A percentile compares a stretch with the other conserved stretches of the same genome.
These are phyloP conservation scores for Leishmania tropica DNA, from an alignment of 208 protist genomes.

Conservation along the genomic window DNA sequence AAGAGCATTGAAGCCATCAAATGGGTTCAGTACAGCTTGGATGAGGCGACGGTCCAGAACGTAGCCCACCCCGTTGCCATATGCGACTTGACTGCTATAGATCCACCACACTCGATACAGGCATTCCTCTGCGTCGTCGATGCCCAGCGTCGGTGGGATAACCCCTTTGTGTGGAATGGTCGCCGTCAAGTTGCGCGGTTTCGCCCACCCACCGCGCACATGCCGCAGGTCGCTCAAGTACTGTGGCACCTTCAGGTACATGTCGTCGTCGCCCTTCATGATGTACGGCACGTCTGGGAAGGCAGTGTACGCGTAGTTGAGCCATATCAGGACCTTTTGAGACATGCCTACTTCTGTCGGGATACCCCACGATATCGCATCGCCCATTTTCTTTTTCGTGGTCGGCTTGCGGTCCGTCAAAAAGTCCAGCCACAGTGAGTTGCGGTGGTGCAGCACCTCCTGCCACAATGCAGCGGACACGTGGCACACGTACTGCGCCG, in stretches of 20 bases:
- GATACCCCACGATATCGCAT: slow-evolving; percentile 27
- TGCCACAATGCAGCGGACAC: too few species aligned
- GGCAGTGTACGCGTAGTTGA: slow-evolving; percentile 3
- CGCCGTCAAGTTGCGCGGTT: too few species aligned
- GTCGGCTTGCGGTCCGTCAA: slow-evolving; percentile 28
- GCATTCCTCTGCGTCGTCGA: too few species aligned
- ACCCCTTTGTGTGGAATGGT: too few species aligned
- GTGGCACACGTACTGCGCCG: not conserved
- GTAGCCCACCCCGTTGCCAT: not conserved
- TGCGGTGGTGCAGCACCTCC: slow-evolving; percentile 1
- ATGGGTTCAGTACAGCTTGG: not conserved
- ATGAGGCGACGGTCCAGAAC: not conserved
- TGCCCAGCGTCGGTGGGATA: too few species aligned
- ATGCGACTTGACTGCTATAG: not conserved
- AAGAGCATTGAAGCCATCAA: too few species aligned
- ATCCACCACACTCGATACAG: not conserved
- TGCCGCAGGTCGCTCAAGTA: slow-evolving; percentile 41
- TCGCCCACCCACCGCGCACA: not conserved
- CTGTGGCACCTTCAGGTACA: slow-evolving; percentile 53
- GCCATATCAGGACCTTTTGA: slow-evolving; percentile 40
- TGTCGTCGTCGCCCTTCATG: slow-evolving; percentile 55
- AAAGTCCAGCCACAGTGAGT: slow-evolving; percentile 31
- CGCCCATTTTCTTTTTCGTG: slow-evolving; percentile 24
- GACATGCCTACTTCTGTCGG: slow-evolving; percentile 34
- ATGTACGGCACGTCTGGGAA: slow-evolving; percentile 41